Evolutionary conservation across 1,284 basidiomycete genomes (phyloP), one percentile per base, ranked within the genome.

Genomic region (Paramarasmius palmivorus): DNA sequence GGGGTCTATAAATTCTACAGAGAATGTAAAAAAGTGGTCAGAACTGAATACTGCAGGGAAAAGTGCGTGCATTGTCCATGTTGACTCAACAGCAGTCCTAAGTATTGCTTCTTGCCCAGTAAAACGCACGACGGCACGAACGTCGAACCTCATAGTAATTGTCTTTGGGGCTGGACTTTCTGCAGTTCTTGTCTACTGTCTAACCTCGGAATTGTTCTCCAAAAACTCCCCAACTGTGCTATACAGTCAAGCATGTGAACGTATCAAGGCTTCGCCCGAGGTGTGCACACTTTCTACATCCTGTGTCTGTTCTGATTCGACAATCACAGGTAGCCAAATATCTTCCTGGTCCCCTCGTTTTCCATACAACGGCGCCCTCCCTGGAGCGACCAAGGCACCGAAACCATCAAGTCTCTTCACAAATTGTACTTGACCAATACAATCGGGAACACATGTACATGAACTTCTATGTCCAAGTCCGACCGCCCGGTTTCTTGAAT

Each of bases 151-250:
- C 14, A 79, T 84, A 6, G 89, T 97, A 49, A 93, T 97, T 58
- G 63, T 95, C 4, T 71, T 93, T 42, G 93, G 93, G 32, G 93
- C 90, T 20, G 89, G 86, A 29, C 77, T 92, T 32, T 92, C 92
- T 40, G 84, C 86, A 8, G 76, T 95, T 45, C 79, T 95, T 35
- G 75, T 89, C n/a, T 93, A 95, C 62, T 88, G 92, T 10, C 78
- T 95, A 34, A 88, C 88, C 10, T 90, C 92, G 20, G 93, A 96
- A 70, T 78, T 97, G 5, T 95, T 96, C 70, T 94, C 93, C 14
- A 88, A 83, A 65, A 98, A 97, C 71, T 95, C 93, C 26, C 92
- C 94, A 1, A 93, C 92, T 1, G 92, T 95, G 26, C 75, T 97
- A 49, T 95, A 94, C 66, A 84, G 84, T 38, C 84, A 93, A 59